Evolutionary conservation across 1,284 basidiomycete species (phyloP).

Genomic region (Leccinum fuscescens): DNA sequence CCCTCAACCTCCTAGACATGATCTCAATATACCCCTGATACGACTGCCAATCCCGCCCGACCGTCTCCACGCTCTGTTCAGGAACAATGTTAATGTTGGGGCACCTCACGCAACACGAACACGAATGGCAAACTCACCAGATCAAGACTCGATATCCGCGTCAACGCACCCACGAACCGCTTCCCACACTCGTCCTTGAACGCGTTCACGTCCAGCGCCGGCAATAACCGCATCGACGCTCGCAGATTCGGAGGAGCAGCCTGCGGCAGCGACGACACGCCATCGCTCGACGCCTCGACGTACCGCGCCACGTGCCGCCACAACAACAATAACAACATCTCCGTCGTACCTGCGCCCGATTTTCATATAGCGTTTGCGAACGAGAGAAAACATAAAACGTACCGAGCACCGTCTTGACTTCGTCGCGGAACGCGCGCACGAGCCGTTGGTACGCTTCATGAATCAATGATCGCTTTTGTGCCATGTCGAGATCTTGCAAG

Average conservation of each 20-base stretch:
- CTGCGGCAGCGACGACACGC: conserved; percentile 21
- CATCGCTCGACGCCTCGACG: conserved; percentile 36
- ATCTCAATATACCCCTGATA: conserved; percentile 66
- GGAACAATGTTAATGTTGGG: too few relatives aligned
- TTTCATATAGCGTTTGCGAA: neutral
- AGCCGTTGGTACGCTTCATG: conserved; percentile 58
- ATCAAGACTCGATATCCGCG: conserved; percentile 49
- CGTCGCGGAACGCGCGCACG: conserved; percentile 41
- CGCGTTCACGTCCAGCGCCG: conserved; percentile 49
- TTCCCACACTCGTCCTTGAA: conserved; percentile 57
- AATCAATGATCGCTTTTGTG: conserved; percentile 64
- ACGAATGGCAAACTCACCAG: neutral
- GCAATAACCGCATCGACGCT: conserved; percentile 53
- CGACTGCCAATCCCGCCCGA: conserved; percentile 52
- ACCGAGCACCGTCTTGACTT: conserved; percentile 57
- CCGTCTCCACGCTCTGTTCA: conserved; percentile 36
- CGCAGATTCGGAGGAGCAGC: conserved; percentile 30
- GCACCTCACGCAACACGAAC: too few relatives aligned
- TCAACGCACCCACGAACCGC: conserved; percentile 50
- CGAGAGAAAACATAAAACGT: conserved; percentile 11
- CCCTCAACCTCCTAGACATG: conserved; percentile 64
- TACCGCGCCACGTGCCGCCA: conserved; percentile 83
- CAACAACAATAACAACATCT: conserved; percentile 81
- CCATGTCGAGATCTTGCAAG: conserved; percentile 62
- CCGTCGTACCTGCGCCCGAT: conserved; percentile 60